A percentile compares a stretch with the other conserved stretches of the same genome.
phyloP scores from a whole-genome alignment of 352 stramenopile species.

The Phytophthora litchii region DNA sequence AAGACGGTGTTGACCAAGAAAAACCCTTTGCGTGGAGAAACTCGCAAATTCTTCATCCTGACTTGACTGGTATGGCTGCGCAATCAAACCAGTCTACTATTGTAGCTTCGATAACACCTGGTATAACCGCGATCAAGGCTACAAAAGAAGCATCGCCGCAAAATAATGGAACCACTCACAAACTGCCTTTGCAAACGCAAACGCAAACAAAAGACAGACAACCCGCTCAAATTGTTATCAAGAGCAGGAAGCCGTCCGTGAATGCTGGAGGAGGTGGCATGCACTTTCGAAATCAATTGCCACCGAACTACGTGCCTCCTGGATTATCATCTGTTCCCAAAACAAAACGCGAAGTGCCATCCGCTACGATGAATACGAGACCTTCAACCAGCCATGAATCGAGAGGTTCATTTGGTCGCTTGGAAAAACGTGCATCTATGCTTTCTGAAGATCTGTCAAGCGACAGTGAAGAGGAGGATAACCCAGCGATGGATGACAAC shows the following conservation, averaged over 20 bases:
- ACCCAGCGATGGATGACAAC: slow-evolving; percentile 8
- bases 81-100: slow-evolving; percentile 18
- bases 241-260: slow-evolving; percentile 33
- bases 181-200: not conserved
- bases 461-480: slow-evolving; percentile 22
- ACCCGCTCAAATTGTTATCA: slow-evolving; percentile 31
- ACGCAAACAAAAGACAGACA: slow-evolving; percentile 8
- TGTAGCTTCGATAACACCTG: slow-evolving; percentile 1
- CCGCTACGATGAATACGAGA: not conserved
- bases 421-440: slow-evolving; percentile 12
- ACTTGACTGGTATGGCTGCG: slow-evolving; percentile 14
- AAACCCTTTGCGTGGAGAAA: slow-evolving; percentile 26
- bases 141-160: slow-evolving; percentile 1
- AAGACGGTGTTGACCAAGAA: slow-evolving; percentile 25
- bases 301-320: slow-evolving; percentile 60
- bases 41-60: slow-evolving; percentile 14
- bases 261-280: slow-evolving; percentile 46
- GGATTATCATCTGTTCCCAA: slow-evolving; percentile 17
- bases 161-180: not conserved
- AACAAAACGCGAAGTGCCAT: slow-evolving; percentile 10
- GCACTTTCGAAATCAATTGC: slow-evolving; percentile 78
- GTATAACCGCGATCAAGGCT: not conserved
- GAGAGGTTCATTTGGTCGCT: not conserved
- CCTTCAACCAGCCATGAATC: slow-evolving; percentile 7
- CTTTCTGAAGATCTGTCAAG: slow-evolving; percentile 26